These are phyloP conservation scores for Neurospora africana DNA, from an alignment of 495 filamentous ascomycete species.

Conservation along the genomic window DNA sequence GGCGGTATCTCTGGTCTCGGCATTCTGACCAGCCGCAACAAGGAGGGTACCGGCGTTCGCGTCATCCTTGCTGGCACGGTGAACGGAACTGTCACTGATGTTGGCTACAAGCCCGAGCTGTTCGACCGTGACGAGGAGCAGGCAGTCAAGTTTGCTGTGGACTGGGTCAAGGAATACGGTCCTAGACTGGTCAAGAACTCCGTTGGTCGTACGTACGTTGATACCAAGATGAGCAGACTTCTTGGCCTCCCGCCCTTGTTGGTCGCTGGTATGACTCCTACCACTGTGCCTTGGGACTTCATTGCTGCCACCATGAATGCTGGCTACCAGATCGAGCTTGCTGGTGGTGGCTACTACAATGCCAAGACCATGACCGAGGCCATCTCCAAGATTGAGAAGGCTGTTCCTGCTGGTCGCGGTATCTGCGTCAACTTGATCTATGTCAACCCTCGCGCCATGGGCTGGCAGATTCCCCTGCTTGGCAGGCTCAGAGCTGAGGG, in stretches of 20 bases:
- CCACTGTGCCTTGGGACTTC: constrained; percentile 90
- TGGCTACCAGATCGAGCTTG: constrained; percentile 86
- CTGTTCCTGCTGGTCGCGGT: constrained; percentile 80
- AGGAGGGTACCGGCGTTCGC: constrained; percentile 92
- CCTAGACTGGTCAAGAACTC: constrained; percentile 82
- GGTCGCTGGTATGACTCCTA: constrained; percentile 94
- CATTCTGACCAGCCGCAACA: constrained; percentile 94
- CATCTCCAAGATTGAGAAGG: constrained; percentile 78
- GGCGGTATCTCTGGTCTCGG: constrained; percentile 94
- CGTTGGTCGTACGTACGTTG: constrained; percentile 75
- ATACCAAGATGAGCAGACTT: constrained; percentile 94
- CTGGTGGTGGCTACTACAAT: constrained; percentile 89
- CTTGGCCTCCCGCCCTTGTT: constrained; percentile 84
- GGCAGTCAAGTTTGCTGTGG: constrained; percentile 88
- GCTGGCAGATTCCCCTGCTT: constrained; percentile 91
- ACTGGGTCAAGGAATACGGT: constrained; percentile 96
- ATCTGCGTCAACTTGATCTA: constrained; percentile 95
- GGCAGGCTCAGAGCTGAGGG: constrained; percentile 75
- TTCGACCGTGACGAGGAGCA: constrained; percentile 91
- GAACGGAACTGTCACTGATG: constrained; percentile 76
- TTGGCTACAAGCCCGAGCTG: constrained; percentile 93
- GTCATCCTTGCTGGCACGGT: constrained; percentile 88
- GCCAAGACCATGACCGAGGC: constrained; percentile 83
- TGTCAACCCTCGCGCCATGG: constrained; percentile 92
- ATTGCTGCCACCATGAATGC: constrained; percentile 93